Evolutionary conservation across 2,329 filamentous ascomycete genomes (phyloP).

Genomic region (Fusarium papillatum): DNA sequence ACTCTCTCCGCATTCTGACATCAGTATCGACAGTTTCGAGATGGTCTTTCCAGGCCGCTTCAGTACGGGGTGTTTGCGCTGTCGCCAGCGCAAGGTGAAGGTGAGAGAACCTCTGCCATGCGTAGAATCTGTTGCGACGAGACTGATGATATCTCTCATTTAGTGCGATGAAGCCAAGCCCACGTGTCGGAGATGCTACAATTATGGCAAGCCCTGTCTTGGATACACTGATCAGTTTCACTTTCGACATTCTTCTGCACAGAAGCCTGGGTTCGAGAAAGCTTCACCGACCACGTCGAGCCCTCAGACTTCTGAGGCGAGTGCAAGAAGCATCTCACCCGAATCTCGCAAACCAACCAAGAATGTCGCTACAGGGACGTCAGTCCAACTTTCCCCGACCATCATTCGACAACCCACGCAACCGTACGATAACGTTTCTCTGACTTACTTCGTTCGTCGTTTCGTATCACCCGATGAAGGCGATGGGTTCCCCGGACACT

Average conservation of each 20-base stretch:
- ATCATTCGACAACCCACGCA: slow-evolving; percentile 20
- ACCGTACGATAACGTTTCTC: slow-evolving; percentile 46
- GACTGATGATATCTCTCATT: neutral
- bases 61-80: slow-evolving; percentile 47
- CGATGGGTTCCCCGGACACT: slow-evolving; percentile 49
- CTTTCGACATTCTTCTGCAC: slow-evolving; percentile 42
- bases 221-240: slow-evolving; percentile 53
- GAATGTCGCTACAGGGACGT: neutral
- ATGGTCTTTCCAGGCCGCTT: slow-evolving; percentile 49
- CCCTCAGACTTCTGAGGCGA: neutral
- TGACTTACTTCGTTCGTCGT: slow-evolving; percentile 50
- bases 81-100: slow-evolving; percentile 49
- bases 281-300: neutral
- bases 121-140: neutral
- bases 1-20: neutral
- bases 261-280: slow-evolving; percentile 13
- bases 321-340: neutral
- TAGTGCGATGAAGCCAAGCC: slow-evolving; percentile 51
- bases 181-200: slow-evolving; percentile 47
- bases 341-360: neutral
- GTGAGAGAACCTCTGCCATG: slow-evolving; percentile 24
- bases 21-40: neutral
- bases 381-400: neutral
- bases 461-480: slow-evolving; percentile 47
- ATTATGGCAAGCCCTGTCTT: slow-evolving; percentile 49